Conservation (phyloP, 768 basidiomycete genomes). For the Termitomyces sp. region DNA sequence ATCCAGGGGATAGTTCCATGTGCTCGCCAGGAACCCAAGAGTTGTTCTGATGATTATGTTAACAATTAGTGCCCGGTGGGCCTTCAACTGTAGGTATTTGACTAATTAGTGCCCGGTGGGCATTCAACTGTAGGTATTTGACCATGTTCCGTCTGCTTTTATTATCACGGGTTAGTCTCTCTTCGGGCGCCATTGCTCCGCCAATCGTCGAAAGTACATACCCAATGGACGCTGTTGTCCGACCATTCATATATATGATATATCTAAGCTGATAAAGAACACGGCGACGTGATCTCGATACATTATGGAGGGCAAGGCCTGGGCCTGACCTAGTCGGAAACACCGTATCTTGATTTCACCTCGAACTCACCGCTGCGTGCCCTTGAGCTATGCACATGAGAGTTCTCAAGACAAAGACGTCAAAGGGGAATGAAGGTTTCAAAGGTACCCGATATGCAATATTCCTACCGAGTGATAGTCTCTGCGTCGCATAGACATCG, state of each 20-base stretch:
- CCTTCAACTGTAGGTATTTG: no score
- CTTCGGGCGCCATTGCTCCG: no score
- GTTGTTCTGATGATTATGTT: not conserved
- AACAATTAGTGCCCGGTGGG: not conserved
- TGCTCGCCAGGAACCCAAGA: not conserved
- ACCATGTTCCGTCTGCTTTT: not conserved
- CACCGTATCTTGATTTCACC: constrained; percentile 10
- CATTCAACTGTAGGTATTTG: no score
- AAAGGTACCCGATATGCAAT: constrained; percentile 54
- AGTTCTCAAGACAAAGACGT: constrained; percentile 41
- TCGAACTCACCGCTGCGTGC: constrained; percentile 43
- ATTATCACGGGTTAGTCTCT: no score
- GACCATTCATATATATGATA: no score
- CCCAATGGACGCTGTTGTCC: no score
- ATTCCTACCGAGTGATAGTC: constrained; percentile 37
- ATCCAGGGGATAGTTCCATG: not conserved
- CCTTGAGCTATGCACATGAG: constrained; percentile 53
- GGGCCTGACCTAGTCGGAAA: not conserved
- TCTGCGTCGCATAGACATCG: constrained; percentile 49
- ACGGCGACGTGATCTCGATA: no score
- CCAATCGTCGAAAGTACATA: no score
- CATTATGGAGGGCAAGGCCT: no score
- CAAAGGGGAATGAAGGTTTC: constrained; percentile 45
- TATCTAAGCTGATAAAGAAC: no score
- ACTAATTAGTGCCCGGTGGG: not conserved